A percentile compares a stretch with the other conserved stretches of the same genome.
Evolutionary conservation across 2,329 filamentous ascomycete genomes (phyloP).

Genomic region (Fusarium chaquense): DNA sequence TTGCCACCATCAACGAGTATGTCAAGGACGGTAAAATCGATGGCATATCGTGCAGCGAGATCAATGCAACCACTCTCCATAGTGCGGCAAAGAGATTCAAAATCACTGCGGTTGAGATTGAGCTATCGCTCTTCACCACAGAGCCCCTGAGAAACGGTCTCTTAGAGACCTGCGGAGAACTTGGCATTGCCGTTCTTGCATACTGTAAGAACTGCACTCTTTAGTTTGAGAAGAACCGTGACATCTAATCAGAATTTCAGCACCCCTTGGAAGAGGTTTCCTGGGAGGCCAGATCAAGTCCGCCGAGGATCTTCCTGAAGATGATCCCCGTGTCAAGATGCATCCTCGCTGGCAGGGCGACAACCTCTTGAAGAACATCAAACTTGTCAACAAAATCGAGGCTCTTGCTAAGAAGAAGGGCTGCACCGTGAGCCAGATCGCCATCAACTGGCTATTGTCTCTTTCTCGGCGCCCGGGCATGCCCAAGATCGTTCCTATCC

Average conservation of each 20-base stretch:
- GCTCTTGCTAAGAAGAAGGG: slow-evolving; percentile 69
- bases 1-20: slow-evolving; percentile 59
- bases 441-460: slow-evolving; percentile 71
- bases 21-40: slow-evolving; percentile 62
- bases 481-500: slow-evolving; percentile 73
- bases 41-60: slow-evolving; percentile 61
- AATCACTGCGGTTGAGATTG: slow-evolving; percentile 62
- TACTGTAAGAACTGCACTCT: slow-evolving; percentile 60
- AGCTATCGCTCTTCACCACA: slow-evolving; percentile 60
- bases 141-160: slow-evolving; percentile 62
- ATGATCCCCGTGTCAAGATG: slow-evolving; percentile 57
- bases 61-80: slow-evolving; percentile 59
- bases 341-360: slow-evolving; percentile 71
- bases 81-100: slow-evolving; percentile 56
- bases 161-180: slow-evolving; percentile 66
- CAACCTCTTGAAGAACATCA: slow-evolving; percentile 72
- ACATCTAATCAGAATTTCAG: slow-evolving; percentile 28
- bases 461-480: slow-evolving; percentile 64
- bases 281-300: slow-evolving; percentile 67
- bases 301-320: slow-evolving; percentile 65
- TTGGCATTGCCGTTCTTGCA: slow-evolving; percentile 74
- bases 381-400: slow-evolving; percentile 69
- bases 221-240: slow-evolving; percentile 3
- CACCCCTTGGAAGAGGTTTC: slow-evolving; percentile 61
- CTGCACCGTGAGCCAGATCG: slow-evolving; percentile 72